Evolutionary conservation across 2,329 filamentous ascomycete species (phyloP).

Genomic region (Didymella pomorum): DNA sequence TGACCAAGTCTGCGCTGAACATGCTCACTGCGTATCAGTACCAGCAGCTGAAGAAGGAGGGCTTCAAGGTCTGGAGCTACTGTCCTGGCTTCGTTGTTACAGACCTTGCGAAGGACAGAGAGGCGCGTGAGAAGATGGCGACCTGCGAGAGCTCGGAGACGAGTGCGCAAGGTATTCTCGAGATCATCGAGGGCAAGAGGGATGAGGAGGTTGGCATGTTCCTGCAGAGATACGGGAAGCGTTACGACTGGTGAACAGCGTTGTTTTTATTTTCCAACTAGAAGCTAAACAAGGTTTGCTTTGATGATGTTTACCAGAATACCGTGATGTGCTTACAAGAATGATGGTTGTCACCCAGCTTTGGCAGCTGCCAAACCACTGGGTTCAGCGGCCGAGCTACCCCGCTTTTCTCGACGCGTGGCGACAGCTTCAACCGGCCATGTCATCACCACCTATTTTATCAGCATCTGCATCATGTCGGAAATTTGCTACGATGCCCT

Average conservation of each 20-base stretch:
- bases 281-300: too few species aligned
- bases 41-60: slow-evolving; percentile 48
- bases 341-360: not conserved
- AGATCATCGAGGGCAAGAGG: slow-evolving; percentile 43
- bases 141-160: slow-evolving; percentile 41
- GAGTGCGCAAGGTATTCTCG: slow-evolving; percentile 42
- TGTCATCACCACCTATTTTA: not conserved
- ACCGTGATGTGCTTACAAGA: not conserved
- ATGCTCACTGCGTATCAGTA: slow-evolving; percentile 49
- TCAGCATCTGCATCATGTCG: not conserved
- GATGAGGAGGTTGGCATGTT: slow-evolving; percentile 41
- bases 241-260: slow-evolving; percentile 32
- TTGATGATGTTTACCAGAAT: too few species aligned
- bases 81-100: slow-evolving; percentile 46
- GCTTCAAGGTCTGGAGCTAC: slow-evolving; percentile 41
- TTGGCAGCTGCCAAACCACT: not conserved
- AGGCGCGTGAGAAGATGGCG: slow-evolving; percentile 27
- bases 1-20: slow-evolving; percentile 49
- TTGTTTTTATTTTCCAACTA: too few species aligned
- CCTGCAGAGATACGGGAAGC: slow-evolving; percentile 32
- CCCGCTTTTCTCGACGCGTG: slow-evolving; percentile 12
- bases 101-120: slow-evolving; percentile 32
- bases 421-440: not conserved
- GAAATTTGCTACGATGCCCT: slow-evolving; percentile 1
- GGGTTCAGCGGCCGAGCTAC: slow-evolving; percentile 11